A percentile compares a stretch with the other conserved stretches of the same genome.
Conservation (phyloP, 1,284 basidiomycete genomes). For the Apiotrichum gamsii region DNA sequence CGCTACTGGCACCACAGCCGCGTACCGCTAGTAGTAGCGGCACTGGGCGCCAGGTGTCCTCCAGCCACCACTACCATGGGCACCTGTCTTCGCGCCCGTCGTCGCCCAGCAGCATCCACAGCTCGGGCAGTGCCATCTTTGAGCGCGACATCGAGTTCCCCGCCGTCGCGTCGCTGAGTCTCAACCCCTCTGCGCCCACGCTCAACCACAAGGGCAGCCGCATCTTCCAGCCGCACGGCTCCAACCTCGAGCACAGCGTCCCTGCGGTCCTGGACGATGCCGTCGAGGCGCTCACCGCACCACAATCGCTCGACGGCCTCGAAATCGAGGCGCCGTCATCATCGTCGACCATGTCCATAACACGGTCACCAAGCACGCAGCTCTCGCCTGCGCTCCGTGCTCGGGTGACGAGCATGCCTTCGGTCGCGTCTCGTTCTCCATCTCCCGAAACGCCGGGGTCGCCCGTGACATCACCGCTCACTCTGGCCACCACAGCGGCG, state of each 20-base stretch:
- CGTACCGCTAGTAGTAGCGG: background rate
- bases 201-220: constrained; percentile 40
- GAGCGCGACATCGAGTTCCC: constrained; percentile 46
- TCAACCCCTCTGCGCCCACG: constrained; percentile 21
- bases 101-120: constrained; percentile 41
- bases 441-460: constrained; percentile 8
- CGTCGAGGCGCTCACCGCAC: constrained; percentile 40
- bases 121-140: constrained; percentile 44
- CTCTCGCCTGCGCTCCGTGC: constrained; percentile 21
- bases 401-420: constrained; percentile 9
- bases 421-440: constrained; percentile 12
- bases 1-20: constrained; percentile 14
- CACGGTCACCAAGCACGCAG: constrained; percentile 28
- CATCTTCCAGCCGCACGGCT: constrained; percentile 35
- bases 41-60: too few relatives aligned
- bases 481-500: background rate
- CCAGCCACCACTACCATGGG: constrained; percentile 6
- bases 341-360: constrained; percentile 19
- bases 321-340: constrained; percentile 41
- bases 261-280: constrained; percentile 47
- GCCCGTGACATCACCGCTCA: background rate
- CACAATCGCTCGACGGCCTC: constrained; percentile 23
- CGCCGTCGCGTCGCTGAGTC: constrained; percentile 29
- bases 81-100: constrained; percentile 30
- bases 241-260: constrained; percentile 40